Base-by-base conservation (phyloP, 805 yeast species). In the Candida awuae region DNA sequence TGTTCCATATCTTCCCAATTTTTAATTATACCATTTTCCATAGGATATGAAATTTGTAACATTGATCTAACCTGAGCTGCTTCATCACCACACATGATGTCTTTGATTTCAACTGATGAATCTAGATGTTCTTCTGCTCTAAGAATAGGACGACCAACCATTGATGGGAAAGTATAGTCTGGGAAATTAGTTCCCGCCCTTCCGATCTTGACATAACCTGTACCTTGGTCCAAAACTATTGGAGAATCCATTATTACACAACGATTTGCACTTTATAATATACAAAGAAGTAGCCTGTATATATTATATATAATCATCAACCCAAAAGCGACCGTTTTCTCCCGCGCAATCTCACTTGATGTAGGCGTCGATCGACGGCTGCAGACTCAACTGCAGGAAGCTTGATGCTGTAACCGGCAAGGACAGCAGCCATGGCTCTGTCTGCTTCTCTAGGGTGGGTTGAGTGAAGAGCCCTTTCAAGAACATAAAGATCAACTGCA, bases 1-100 rank as follows among this genome's bases (percentile, higher is more conserved):
- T 88, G 88, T 54, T 86, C 95, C 97, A 92, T 92, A 60, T 92
- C 98, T 53, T 88, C 95, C 98, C 98, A 92, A 62, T 88, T 86
- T 57, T 80, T 82, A 59, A 92, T 90, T 53, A 92, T 85, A 55
- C 98, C 98, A 59, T 92, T 92, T 63, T 92, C 98, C 97, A 92
- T 88, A 10, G 98, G 98, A 56, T 92, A 92, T n/a, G 88, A 79
- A 41, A 92, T 77, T 63, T 92, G 95, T 44, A 92, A 71, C 49
- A 88, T 75, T 2, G 95, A 80, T 53, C 98, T 77, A 26, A 84
- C 94, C 20, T 83, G 83, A 48, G 84, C 75, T 35, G 98, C 98
- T 57, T 92, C 97, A 49, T 80, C 82, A 48, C 98, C 98, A 55
- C 96, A 88, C 98, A 92, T 92, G 52, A 92, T 85, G 59, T 92